A percentile compares a stretch with the other conserved stretches of the same genome.
These are phyloP conservation scores for Bimuria novae-zelandiae DNA, from an alignment of 2,329 filamentous ascomycete genomes.

Conservation along the genomic window DNA sequence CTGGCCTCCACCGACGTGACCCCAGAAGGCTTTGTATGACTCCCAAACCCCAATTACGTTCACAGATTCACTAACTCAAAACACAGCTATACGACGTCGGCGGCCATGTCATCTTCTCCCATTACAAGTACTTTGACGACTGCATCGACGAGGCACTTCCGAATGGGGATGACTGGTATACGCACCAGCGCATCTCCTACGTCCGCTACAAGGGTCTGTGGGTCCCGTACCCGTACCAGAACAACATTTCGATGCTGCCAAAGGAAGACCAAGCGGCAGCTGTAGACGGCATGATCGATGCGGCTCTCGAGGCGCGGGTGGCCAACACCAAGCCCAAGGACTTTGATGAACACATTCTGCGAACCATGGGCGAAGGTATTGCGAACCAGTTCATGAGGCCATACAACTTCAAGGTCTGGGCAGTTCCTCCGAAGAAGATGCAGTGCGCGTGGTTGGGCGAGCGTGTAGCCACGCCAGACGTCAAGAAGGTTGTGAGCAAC, in stretches of 20 bases:
- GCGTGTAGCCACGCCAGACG: conserved; percentile 93
- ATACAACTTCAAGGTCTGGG: conserved; percentile 99
- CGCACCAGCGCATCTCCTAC: conserved; percentile 97
- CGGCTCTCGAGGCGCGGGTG: conserved; percentile 83
- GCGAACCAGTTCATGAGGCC: conserved; percentile 98
- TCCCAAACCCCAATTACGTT: conserved; percentile 14
- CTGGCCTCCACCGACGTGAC: conserved; percentile 95
- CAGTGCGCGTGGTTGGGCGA: conserved; percentile 98
- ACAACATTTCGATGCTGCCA: conserved; percentile 98
- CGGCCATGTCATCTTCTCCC: conserved; percentile 97
- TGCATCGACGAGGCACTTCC: conserved; percentile 96
- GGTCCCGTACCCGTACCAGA: conserved; percentile 99
- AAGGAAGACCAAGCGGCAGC: conserved; percentile 96
- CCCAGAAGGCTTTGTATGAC: conserved; percentile 92
- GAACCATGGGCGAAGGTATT: conserved; percentile 86
- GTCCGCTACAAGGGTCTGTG: conserved; percentile 95
- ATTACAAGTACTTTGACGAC: conserved; percentile 99
- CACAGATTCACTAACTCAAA: conserved; percentile 24
- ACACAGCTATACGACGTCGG: conserved; percentile 90
- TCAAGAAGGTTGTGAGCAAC: conserved; percentile 92
- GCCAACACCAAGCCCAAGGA: conserved; percentile 90
- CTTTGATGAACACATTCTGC: conserved; percentile 98
- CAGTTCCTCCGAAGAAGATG: conserved; percentile 95
- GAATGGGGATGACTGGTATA: conserved; percentile 93
- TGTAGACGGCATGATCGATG: conserved; percentile 95